Conservation (phyloP, 768 basidiomycete genomes). For the Leccinum uliginosum region DNA sequence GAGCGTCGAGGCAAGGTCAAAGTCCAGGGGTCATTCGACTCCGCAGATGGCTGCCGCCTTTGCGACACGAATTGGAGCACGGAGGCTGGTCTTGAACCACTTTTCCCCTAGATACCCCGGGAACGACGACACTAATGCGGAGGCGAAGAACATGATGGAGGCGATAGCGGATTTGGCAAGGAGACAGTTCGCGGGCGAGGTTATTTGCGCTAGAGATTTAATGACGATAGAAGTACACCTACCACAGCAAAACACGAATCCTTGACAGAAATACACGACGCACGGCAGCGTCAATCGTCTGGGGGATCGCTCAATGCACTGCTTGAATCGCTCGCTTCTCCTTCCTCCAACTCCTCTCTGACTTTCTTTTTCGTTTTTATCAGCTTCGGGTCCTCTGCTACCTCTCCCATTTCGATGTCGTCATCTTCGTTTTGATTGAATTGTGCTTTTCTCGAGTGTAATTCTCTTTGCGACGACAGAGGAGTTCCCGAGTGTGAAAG, state of each 20-base stretch:
- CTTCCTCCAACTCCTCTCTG: constrained; percentile 78
- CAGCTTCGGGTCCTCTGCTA: constrained; percentile 65
- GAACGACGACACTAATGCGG: constrained; percentile 48
- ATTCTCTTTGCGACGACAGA: constrained; percentile 23
- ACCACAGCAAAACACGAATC: constrained; percentile 18
- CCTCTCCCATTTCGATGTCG: constrained; percentile 91
- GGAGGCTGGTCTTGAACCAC: constrained; percentile 72
- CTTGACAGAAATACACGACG: constrained; percentile 1
- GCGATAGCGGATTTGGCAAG: constrained; percentile 58
- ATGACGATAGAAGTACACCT: constrained; percentile 62
- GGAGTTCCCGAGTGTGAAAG: constrained; percentile 32
- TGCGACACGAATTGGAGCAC: constrained; percentile 60
- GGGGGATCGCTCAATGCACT: constrained; percentile 77
- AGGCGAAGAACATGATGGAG: constrained; percentile 54
- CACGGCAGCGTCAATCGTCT: constrained; percentile 38
- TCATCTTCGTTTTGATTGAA: constrained; percentile 39
- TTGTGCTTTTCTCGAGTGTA: constrained; percentile 17
- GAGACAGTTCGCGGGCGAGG: constrained; percentile 48
- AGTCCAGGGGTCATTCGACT: constrained; percentile 83
- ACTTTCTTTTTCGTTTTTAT: constrained; percentile 44
- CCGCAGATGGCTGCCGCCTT: constrained; percentile 88
- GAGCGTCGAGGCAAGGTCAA: constrained; percentile 57
- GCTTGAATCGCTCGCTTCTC: constrained; percentile 78
- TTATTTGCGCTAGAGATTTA: constrained; percentile 70
- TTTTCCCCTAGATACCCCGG: constrained; percentile 80